These are phyloP conservation scores for Fraxinus floribunda DNA, from an alignment of 305 asterid species.

Conservation along the genomic window DNA sequence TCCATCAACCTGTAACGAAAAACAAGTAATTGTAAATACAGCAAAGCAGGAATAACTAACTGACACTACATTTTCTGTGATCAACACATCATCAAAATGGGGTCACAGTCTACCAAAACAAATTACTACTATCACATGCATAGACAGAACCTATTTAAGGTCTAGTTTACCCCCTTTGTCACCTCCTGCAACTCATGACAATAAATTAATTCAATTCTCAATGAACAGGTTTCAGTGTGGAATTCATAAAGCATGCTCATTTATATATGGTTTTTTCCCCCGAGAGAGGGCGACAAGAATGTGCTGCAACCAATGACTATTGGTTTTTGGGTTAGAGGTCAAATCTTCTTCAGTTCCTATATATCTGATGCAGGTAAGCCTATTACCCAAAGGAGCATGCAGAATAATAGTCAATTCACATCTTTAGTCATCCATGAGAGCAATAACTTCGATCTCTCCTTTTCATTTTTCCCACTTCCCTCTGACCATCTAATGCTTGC, in stretches of 20 bases:
- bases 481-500: neutral
- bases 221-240: neutral
- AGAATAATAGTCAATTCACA: neutral
- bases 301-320: neutral
- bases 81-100: neutral
- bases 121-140: neutral
- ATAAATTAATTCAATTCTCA: neutral
- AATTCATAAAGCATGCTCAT: neutral
- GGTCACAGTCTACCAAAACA: neutral
- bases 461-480: neutral
- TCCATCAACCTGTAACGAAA: constrained; percentile 36
- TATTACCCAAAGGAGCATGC: neutral
- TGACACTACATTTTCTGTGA: neutral
- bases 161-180: neutral
- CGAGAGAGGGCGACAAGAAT: neutral
- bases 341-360: neutral
- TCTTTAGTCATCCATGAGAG: neutral
- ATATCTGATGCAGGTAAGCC: neutral
- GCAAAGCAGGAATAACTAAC: neutral
- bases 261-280: neutral
- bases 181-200: neutral
- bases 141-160: neutral
- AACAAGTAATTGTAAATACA: neutral
- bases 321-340: neutral
- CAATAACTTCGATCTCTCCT: neutral